Evolutionary conservation across 768 basidiomycete species (phyloP), one percentile per base, ranked within the genome.

Genomic region (Nidula microcarpa): DNA sequence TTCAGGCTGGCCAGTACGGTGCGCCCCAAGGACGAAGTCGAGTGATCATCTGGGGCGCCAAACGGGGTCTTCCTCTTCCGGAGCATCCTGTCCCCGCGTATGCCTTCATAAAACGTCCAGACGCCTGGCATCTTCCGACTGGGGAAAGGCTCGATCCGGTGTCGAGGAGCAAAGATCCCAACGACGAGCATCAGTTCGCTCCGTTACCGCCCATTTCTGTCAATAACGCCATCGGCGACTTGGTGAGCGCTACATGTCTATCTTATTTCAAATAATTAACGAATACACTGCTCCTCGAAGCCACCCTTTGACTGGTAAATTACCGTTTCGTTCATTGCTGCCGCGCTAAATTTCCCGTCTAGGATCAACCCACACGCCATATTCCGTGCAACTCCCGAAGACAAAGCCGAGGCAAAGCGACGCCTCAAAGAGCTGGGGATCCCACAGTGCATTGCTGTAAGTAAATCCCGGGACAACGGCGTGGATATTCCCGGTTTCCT

Each of bases 1-100:
- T 90, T 0, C 86, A 91, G 60, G 85, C 88, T 18, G 82, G 76
- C 0, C 82, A 84, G 35, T 89, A 89, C 65, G 89, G 89, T 30
- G 77, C 79, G 17, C 87, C 89, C 14, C 89, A 91, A 68, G 71
- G 75, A 45, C 81, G 89, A 7, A 68, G 73, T 30, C 75, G 89
- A 14, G 76, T 90, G 10, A 86, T 91, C 44, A 84, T 91, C 62
- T 79, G 78, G 74, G 87, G 78, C 23, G 83, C 87, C 4, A 80
- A 75, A 50, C 76, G 77, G 6, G 86, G 82, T 32, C 50, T 81
- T 2, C 61, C 74, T 16, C 63, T 88, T 13, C 89, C 89, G 0
- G 68, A 78, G 8, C 86, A 82, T 59, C 89, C 89, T 0, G 61
- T 82, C 14, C 89, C 89, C 0, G 78, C 81, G 1, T 84, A 89